Conservation (phyloP, 345 rosid species). For the Crucihimalaya himalaica region DNA sequence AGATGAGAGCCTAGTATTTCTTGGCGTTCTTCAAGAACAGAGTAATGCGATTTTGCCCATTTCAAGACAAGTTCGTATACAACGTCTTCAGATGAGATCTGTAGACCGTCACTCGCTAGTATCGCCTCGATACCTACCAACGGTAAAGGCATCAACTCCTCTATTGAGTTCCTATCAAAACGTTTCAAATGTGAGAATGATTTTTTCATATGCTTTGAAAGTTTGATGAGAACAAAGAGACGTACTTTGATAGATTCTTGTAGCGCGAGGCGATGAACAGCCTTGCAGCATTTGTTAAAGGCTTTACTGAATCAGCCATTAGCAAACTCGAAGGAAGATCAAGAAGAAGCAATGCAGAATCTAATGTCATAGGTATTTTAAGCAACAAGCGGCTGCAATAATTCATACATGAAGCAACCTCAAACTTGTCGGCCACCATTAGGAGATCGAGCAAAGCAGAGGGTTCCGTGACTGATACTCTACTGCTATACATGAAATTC, state of each 20-base stretch:
- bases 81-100: constrained; percentile 69
- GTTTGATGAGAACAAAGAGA: neutral
- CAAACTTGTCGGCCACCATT: constrained; percentile 80
- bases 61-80: constrained; percentile 67
- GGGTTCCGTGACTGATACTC: constrained; percentile 50
- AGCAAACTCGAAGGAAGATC: constrained; percentile 71
- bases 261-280: constrained; percentile 60
- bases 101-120: constrained; percentile 66
- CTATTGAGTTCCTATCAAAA: neutral
- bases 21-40: constrained; percentile 63
- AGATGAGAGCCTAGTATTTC: constrained; percentile 58
- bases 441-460: constrained; percentile 68
- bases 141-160: constrained; percentile 57
- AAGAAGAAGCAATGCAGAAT: constrained; percentile 75
- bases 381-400: constrained; percentile 66
- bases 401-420: constrained; percentile 87
- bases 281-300: constrained; percentile 71
- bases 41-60: constrained; percentile 74
- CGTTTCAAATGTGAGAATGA: neutral
- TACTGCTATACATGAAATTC: constrained; percentile 65
- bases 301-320: constrained; percentile 75
- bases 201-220: neutral
- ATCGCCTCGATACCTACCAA: constrained; percentile 80
- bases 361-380: constrained; percentile 68
- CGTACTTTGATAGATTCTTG: constrained; percentile 66